Evolutionary conservation across 257 asterid genomes (phyloP).

Genomic region (Phtheirospermum japonicum): DNA sequence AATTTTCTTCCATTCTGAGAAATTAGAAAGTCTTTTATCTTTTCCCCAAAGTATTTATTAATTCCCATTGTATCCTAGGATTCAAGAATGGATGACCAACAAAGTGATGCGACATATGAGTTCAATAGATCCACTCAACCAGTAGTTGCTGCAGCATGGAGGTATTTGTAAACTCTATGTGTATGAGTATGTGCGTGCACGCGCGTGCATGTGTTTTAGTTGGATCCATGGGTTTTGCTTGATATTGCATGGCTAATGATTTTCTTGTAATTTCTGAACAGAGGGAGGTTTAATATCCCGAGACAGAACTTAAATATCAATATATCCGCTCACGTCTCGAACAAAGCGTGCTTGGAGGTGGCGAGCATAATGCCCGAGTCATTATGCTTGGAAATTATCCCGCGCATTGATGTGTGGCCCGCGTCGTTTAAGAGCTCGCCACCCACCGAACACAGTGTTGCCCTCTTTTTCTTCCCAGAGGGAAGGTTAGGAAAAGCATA

Average conservation of each 20-base stretch:
- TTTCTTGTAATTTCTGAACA: conserved; percentile 27
- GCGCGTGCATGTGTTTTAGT: too few relatives aligned
- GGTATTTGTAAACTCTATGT: conserved; percentile 36
- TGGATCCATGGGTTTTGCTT: neutral
- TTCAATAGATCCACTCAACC: conserved; percentile 26
- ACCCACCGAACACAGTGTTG: conserved; percentile 38
- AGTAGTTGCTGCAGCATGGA: conserved; percentile 41
- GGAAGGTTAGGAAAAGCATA: conserved; percentile 34
- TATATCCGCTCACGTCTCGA: conserved; percentile 40
- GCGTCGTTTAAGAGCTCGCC: conserved; percentile 35
- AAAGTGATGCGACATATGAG: conserved; percentile 23
- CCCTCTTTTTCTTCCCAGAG: conserved; percentile 39
- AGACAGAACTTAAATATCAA: conserved; percentile 32
- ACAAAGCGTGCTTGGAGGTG: conserved; percentile 32
- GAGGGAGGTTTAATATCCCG: conserved; percentile 45
- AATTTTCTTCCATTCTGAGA: conserved; percentile 4
- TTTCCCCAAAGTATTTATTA: neutral
- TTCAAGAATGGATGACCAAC: conserved; percentile 29
- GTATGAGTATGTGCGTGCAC: too few relatives aligned
- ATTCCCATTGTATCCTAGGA: conserved; percentile 20
- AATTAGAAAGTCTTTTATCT: conserved; percentile 6
- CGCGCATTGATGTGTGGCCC: conserved; percentile 41
- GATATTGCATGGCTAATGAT: neutral
- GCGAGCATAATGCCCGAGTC: conserved; percentile 36
- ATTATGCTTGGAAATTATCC: conserved; percentile 38